Conservation (phyloP, 2,329 filamentous ascomycete species). For the Cercospora nicotianae region DNA sequence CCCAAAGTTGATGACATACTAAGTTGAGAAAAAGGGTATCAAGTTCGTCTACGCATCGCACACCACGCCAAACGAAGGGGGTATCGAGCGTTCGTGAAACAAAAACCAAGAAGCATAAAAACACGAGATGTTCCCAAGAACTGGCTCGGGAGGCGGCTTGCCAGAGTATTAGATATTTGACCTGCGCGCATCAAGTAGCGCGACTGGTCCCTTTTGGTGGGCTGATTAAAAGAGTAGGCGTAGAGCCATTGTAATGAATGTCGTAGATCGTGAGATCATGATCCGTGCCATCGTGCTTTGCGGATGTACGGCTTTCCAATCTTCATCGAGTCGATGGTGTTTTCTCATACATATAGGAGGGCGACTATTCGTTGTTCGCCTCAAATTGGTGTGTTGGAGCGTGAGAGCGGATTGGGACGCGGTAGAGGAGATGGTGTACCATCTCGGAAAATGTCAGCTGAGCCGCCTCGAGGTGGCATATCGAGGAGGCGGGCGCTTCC, state of each 20-base stretch:
- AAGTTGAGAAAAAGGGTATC: conserved; percentile 7
- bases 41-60: conserved; percentile 6
- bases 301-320: conserved; percentile 7
- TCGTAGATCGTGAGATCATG: conserved; percentile 16
- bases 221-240: neutral
- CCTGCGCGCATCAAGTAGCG: conserved; percentile 2
- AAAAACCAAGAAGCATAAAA: conserved; percentile 4
- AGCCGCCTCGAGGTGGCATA: conserved; percentile 17
- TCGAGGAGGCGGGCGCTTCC: conserved; percentile 75
- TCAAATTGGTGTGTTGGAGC: conserved; percentile 10
- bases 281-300: conserved; percentile 8
- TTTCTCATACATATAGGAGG: neutral
- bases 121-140: neutral
- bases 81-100: conserved; percentile 13
- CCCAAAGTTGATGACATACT: neutral
- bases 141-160: neutral
- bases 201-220: neutral
- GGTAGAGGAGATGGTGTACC: conserved; percentile 12
- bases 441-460: conserved; percentile 16
- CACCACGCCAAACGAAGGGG: conserved; percentile 15
- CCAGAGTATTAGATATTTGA: neutral
- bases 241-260: conserved; percentile 9
- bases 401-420: conserved; percentile 6
- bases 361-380: neutral
- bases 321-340: neutral